Evolutionary conservation across 257 asterid genomes (phyloP).

Genomic region (Capsicum chinense): DNA sequence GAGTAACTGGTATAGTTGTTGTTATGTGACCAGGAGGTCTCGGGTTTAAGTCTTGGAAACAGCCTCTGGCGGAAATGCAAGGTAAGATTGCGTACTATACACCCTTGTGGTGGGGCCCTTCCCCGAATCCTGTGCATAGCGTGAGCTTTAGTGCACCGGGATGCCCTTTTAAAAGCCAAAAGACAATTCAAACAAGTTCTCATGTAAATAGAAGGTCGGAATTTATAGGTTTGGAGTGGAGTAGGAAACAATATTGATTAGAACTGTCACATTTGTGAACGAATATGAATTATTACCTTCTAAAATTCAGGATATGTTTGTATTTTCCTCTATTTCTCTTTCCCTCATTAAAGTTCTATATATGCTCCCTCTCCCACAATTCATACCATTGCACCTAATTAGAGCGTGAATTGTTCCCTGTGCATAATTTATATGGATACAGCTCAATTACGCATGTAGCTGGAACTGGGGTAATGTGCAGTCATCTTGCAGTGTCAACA

Average conservation of each 20-base stretch:
- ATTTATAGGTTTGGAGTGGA: background rate
- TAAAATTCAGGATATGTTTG: background rate
- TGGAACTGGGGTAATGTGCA: slow-evolving; percentile 56
- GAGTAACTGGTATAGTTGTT: too few relatives aligned
- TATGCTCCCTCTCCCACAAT: slow-evolving; percentile 2
- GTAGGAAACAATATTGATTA: slow-evolving; percentile 4
- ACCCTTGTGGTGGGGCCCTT: too few relatives aligned
- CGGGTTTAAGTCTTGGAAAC: too few relatives aligned
- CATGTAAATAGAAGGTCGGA: background rate
- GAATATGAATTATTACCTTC: background rate
- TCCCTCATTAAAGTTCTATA: background rate
- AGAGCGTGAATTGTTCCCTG: background rate
- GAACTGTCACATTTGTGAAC: background rate
- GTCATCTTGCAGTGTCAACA: slow-evolving; percentile 46
- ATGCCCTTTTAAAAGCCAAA: too few relatives aligned
- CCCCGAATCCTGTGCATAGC: too few relatives aligned
- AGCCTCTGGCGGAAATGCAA: too few relatives aligned
- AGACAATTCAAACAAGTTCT: background rate
- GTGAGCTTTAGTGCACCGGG: too few relatives aligned
- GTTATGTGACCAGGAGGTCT: too few relatives aligned
- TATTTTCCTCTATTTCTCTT: slow-evolving; percentile 14
- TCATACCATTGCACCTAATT: background rate
- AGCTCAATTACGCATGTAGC: slow-evolving; percentile 64
- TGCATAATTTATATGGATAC: slow-evolving; percentile 40
- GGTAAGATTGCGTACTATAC: too few relatives aligned